A percentile compares a stretch with the other conserved stretches of the same genome.
phyloP scores from a whole-genome alignment of 139 green algal genomes.

The Chlamydomonas asymmetrica region DNA sequence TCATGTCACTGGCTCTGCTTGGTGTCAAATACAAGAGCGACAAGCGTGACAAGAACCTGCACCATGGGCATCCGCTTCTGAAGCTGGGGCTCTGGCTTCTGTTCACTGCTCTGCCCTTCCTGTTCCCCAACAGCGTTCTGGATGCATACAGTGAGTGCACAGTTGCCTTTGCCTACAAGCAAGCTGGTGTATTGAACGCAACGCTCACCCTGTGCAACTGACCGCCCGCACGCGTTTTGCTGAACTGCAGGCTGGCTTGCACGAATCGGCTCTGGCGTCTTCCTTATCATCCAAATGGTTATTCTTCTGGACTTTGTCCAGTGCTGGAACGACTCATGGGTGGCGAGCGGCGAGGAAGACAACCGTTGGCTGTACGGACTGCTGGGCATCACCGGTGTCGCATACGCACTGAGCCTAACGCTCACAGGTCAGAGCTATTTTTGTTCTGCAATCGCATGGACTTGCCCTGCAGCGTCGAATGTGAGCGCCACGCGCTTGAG shows the following conservation, averaged over 20 bases:
- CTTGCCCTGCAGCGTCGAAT: too few relatives aligned
- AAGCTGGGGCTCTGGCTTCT: slow-evolving; percentile 85
- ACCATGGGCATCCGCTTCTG: slow-evolving; percentile 87
- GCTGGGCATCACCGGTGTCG: slow-evolving; percentile 71
- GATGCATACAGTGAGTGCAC: slow-evolving; percentile 78
- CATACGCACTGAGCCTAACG: slow-evolving; percentile 62
- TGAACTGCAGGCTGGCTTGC: slow-evolving; percentile 69
- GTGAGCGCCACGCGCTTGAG: too few relatives aligned
- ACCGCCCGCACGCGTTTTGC: not conserved
- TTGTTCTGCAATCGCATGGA: too few relatives aligned
- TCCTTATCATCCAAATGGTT: slow-evolving; percentile 95
- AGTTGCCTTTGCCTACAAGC: too few relatives aligned
- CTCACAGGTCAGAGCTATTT: slow-evolving; percentile 59
- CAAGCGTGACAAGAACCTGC: slow-evolving; percentile 75
- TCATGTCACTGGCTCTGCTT: slow-evolving; percentile 75
- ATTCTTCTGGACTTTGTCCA: slow-evolving; percentile 92
- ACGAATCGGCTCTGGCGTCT: slow-evolving; percentile 82
- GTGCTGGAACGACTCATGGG: slow-evolving; percentile 83
- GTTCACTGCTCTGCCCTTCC: slow-evolving; percentile 82
- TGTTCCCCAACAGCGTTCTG: slow-evolving; percentile 77
- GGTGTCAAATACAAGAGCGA: slow-evolving; percentile 85
- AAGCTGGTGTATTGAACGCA: not conserved
- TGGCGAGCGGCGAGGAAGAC: slow-evolving; percentile 78
- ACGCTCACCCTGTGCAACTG: not conserved
- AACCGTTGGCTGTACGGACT: slow-evolving; percentile 82